phyloP scores from a whole-genome alignment of 768 basidiomycete genomes.

The Collybia mongolica region DNA sequence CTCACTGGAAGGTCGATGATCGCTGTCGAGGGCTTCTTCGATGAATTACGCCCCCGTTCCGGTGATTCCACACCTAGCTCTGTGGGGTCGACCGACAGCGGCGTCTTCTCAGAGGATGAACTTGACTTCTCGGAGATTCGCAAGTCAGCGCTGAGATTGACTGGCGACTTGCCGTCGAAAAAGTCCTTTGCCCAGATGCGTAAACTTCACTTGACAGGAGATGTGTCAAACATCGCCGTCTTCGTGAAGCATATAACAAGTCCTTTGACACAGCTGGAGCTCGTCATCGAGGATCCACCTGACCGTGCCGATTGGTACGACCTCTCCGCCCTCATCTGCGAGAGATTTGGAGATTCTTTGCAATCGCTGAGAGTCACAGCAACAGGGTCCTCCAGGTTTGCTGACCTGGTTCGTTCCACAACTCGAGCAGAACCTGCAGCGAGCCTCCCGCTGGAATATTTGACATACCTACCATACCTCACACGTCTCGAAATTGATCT shows the following conservation, averaged over 20 bases:
- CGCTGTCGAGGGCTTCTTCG: conserved; percentile 81
- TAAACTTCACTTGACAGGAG: conserved; percentile 67
- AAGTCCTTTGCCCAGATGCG: conserved; percentile 58
- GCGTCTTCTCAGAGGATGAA: conserved; percentile 77
- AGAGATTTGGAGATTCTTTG: conserved; percentile 58
- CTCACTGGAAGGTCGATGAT: conserved; percentile 65
- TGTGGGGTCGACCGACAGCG: conserved; percentile 67
- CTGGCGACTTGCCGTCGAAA: conserved; percentile 55
- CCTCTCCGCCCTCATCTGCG: conserved; percentile 59
- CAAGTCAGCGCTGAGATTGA: conserved; percentile 65
- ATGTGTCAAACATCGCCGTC: conserved; percentile 64
- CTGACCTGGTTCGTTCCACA: conserved; percentile 77
- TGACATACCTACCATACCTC: conserved; percentile 53
- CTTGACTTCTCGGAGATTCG: conserved; percentile 74
- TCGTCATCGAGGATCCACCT: conserved; percentile 79
- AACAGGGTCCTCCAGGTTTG: conserved; percentile 73
- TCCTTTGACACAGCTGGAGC: conserved; percentile 65
- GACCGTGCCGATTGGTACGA: conserved; percentile 76
- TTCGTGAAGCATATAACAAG: conserved; percentile 71
- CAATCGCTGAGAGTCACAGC: conserved; percentile 62
- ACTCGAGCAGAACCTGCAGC: conserved; percentile 61
- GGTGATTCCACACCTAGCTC: conserved; percentile 74
- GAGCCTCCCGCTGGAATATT: conserved; percentile 58
- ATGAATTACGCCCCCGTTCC: conserved; percentile 60
- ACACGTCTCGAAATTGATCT: conserved; percentile 74